Percentiles rank a stretch among this genome's conserved stretches.
These are phyloP conservation scores for Mortierella sp. DNA, from an alignment of 371 early-diverging fungal genomes.

Conservation along the genomic window DNA sequence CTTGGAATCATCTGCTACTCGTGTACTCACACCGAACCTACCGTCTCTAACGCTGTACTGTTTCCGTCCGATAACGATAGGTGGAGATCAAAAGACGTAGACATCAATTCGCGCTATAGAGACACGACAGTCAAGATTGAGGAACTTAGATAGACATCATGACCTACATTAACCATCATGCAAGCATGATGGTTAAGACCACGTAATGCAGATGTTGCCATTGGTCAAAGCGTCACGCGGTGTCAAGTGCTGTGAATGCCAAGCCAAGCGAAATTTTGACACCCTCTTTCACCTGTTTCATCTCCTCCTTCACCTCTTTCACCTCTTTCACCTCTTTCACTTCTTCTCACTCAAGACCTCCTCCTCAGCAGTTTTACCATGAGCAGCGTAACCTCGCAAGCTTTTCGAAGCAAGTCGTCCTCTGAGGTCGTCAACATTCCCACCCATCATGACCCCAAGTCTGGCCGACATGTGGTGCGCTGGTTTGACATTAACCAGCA, in stretches of 20 bases:
- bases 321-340: neutral
- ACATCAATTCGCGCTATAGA: conserved; percentile 28
- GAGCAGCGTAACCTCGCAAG: neutral
- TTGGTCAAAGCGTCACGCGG: too few species aligned
- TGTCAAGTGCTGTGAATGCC: too few species aligned
- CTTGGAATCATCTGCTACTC: too few species aligned
- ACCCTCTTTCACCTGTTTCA: too few species aligned
- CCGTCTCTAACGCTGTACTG: too few species aligned
- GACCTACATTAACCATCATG: neutral
- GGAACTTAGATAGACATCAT: conserved; percentile 27
- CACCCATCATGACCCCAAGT: neutral
- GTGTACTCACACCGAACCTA: too few species aligned
- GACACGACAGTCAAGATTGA: conserved; percentile 39
- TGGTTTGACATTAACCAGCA: neutral
- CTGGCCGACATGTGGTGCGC: neutral
- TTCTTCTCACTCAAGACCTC: neutral
- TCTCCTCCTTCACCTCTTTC: too few species aligned
- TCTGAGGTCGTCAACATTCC: neutral
- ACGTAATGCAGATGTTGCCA: too few species aligned
- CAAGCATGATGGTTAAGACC: too few species aligned
- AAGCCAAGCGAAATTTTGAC: too few species aligned
- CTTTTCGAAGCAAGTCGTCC: neutral
- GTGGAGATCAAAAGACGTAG: conserved; percentile 35
- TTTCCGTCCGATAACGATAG: conserved; percentile 1
- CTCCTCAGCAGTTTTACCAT: neutral